Percentiles rank a stretch among this genome's conserved stretches.
phyloP scores from a whole-genome alignment of 1,139 yeast species.

The Meyerozyma athensensis region DNA sequence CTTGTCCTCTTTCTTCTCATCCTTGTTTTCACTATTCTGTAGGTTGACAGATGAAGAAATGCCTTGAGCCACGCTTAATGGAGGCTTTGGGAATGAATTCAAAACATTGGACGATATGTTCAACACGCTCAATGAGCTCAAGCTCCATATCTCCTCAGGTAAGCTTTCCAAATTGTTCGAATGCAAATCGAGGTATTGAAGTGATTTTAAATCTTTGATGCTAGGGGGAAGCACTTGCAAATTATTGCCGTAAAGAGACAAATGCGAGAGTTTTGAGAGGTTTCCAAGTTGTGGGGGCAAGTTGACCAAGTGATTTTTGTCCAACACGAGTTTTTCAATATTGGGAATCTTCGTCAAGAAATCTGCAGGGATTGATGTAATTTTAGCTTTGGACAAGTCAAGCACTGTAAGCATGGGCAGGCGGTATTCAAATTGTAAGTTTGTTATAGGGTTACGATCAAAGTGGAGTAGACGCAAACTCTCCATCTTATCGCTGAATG shows the following conservation, averaged over 20 bases:
- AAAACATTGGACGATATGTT: constrained; percentile 82
- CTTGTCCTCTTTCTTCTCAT: constrained; percentile 5
- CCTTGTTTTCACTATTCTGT: constrained; percentile 8
- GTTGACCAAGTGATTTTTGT: constrained; percentile 76
- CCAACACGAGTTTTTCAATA: constrained; percentile 70
- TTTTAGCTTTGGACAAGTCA: constrained; percentile 76
- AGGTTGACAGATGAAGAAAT: constrained; percentile 31
- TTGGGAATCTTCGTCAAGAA: constrained; percentile 60
- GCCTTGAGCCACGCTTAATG: constrained; percentile 31
- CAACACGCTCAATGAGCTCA: constrained; percentile 52
- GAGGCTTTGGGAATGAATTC: constrained; percentile 60
- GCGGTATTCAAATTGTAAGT: constrained; percentile 54
- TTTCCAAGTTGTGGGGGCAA: constrained; percentile 68
- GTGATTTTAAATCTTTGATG: constrained; percentile 54
- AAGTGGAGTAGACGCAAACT: constrained; percentile 48
- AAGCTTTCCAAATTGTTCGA: constrained; percentile 74
- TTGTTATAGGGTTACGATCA: constrained; percentile 75
- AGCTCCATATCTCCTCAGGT: constrained; percentile 66
- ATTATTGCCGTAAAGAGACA: constrained; percentile 74
- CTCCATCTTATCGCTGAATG: constrained; percentile 59
- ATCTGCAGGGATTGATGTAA: constrained; percentile 65
- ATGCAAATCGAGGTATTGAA: constrained; percentile 76
- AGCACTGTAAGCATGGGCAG: constrained; percentile 64
- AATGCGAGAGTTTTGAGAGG: constrained; percentile 53
- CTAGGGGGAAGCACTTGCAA: constrained; percentile 67